Base-by-base conservation (phyloP, 495 filamentous ascomycete genomes). In the Penicillium cinerascens region DNA sequence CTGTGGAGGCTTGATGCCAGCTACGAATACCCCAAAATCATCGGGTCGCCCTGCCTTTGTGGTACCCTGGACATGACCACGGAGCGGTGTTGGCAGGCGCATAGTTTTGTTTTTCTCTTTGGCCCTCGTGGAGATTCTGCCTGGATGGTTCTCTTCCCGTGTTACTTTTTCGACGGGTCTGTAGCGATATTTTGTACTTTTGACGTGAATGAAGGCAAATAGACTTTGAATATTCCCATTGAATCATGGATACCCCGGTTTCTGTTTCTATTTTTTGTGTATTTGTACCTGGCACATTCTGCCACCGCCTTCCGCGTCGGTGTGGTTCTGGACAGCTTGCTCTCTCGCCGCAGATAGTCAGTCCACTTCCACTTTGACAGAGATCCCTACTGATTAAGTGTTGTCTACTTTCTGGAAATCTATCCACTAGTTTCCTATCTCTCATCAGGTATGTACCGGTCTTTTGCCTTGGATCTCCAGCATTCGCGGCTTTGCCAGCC, bases 51-150 rank as follows among this genome's bases (percentile, higher is more conserved):
- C 36, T 62, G 58, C 54, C 47, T 51, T 37, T 54, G 50, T 62
- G 59, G 54, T 59, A 55, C 55, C 58, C 56, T 62, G 52, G 56
- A 65, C 51, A 68, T 58, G 60, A 64, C 60, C 63, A 71, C 67
- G 63, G 57, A 69, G 61, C 62, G 71, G 69, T 69, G 68, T 73
- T 71, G 51, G 41, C 44, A 55, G 65, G 68, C 67, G 65, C 56
- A 59, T 63, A 49, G 36, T 65, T 56, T 51, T 48, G 23, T 65
- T 52, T 57, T 57, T 49, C 36, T 57, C 49, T 56, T 37, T 37
- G 13, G 17, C 42, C 44, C 44, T 9, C 17, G 11, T 47, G 44
- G 22, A 5, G 29, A 37, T 37, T 36, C 15, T 47, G 18, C n/a
- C n/a, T n/a, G n/a, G n/a, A n/a, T n/a, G n/a, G n/a, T 25, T 35